Evolutionary conservation across 2,329 filamentous ascomycete genomes (phyloP), one percentile per base, ranked within the genome.

Genomic region (Clonostachys solani): DNA sequence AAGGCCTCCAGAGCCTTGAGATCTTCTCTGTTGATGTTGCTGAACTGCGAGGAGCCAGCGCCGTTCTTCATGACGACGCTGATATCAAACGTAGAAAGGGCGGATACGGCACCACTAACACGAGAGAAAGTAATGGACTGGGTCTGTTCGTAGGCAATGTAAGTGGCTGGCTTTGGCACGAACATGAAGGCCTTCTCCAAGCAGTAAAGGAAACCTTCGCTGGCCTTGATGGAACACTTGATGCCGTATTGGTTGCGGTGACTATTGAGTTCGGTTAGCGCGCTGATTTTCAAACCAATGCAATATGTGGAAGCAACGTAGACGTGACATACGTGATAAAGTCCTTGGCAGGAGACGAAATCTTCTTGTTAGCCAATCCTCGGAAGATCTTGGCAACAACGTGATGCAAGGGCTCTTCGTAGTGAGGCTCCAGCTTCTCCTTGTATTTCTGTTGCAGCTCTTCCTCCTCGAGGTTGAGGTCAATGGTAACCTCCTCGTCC

Each of bases 191-290:
- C 92, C 72, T 96, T 96, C 69, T 99, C 94, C 56, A 99, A 74
- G 65, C 92, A 96, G 80, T 95, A 99, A 44, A 99, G 75, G 63
- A 96, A 92, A 50, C 95, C 94, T 72, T 99, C 94, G 67, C 95
- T 96, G 46, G 95, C 95, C 72, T 99, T 99, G 81, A 99, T 96
- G n/a, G 92, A 95, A 69, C 94, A 99, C 73, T 99, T 99, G 69
- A 99, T 95, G 49, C 94, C 94, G 56, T 86, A 89, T 67, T 96
- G 92, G 60, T 87, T 84, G 64, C 96, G 91, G 71, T 97, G 94
- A 56, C 88, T 82, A 45, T 29, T 10, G 23, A 29, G 23, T 29
- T 29, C 23, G 23, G 9, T 29, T 29, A 29, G 23, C 23, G 23
- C 9, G 23, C 23, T 29, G 23, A 29, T 29, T 29, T 29, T 29